These are phyloP conservation scores for Spathaspora girioi DNA, from an alignment of 805 yeast species.

Conservation along the genomic window DNA sequence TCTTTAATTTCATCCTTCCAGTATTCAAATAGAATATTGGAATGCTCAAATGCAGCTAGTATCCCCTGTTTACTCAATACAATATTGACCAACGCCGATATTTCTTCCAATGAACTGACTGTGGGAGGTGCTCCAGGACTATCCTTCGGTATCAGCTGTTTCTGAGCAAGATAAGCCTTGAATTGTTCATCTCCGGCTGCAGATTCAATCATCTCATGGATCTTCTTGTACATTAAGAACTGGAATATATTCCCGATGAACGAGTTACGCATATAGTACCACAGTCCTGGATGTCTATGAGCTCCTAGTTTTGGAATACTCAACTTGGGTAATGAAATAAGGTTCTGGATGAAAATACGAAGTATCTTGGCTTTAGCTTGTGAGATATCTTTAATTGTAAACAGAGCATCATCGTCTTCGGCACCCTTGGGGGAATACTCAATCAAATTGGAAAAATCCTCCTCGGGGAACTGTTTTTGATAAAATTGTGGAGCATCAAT, in stretches of 20 bases:
- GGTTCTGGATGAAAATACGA: constrained; percentile 22
- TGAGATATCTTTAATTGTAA: constrained; percentile 17
- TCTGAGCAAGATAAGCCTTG: constrained; percentile 4
- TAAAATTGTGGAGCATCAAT: constrained; percentile 24
- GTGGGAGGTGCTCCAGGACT: not conserved
- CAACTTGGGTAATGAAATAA: constrained; percentile 29
- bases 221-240: constrained; percentile 26
- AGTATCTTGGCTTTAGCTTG: constrained; percentile 23
- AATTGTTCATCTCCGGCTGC: constrained; percentile 12
- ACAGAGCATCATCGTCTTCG: constrained; percentile 12
- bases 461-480: constrained; percentile 26
- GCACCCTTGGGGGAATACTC: constrained; percentile 11
- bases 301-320: constrained; percentile 32
- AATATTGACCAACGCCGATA: constrained; percentile 7
- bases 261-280: constrained; percentile 34
- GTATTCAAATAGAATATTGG: constrained; percentile 26
- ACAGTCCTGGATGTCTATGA: constrained; percentile 39
- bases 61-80: constrained; percentile 15
- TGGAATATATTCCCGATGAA: constrained; percentile 26
- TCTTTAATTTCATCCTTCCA: constrained; percentile 34
- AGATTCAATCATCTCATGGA: constrained; percentile 17
- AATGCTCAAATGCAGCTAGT: constrained; percentile 21
- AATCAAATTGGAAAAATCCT: constrained; percentile 26
- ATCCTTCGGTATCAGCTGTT: not conserved
- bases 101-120: constrained; percentile 1